These are phyloP conservation scores for Gossypium gossypioides DNA, from an alignment of 441 rosid genomes.

Conservation along the genomic window DNA sequence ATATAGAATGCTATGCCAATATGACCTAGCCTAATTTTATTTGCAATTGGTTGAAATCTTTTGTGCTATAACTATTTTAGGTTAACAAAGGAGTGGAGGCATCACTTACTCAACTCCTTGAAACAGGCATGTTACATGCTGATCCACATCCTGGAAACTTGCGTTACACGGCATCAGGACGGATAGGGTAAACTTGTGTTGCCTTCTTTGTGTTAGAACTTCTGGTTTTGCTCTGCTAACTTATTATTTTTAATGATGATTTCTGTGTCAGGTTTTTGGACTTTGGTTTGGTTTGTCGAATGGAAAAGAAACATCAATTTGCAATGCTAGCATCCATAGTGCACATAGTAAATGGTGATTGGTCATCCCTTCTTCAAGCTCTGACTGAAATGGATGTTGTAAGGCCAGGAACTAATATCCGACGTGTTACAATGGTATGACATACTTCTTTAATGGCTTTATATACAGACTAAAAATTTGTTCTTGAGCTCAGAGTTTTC, in stretches of 20 bases:
- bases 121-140: slow-evolving; percentile 90
- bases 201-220: slow-evolving; percentile 12
- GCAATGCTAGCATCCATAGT: slow-evolving; percentile 93
- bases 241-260: slow-evolving; percentile 18
- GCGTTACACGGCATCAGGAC: slow-evolving; percentile 71
- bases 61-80: slow-evolving; percentile 28
- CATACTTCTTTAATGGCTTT: slow-evolving; percentile 7
- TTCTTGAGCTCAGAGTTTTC: slow-evolving; percentile 5
- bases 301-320: slow-evolving; percentile 83
- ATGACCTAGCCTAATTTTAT: slow-evolving; percentile 13
- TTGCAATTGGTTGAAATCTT: slow-evolving; percentile 10
- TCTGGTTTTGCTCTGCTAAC: slow-evolving; percentile 8
- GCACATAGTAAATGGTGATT: slow-evolving; percentile 88
- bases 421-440: slow-evolving; percentile 62
- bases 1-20: neutral
- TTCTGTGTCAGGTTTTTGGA: slow-evolving; percentile 65
- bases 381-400: slow-evolving; percentile 87
- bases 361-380: slow-evolving; percentile 69
- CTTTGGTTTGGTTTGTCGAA: slow-evolving; percentile 86
- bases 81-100: slow-evolving; percentile 90
- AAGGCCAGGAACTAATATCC: slow-evolving; percentile 63
- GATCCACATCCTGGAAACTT: slow-evolving; percentile 98
- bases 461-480: neutral
- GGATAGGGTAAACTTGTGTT: slow-evolving; percentile 54
- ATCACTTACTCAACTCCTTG: slow-evolving; percentile 84